phyloP scores from a whole-genome alignment of 2,329 filamentous ascomycete species.

The Hypomyces perniciosus region DNA sequence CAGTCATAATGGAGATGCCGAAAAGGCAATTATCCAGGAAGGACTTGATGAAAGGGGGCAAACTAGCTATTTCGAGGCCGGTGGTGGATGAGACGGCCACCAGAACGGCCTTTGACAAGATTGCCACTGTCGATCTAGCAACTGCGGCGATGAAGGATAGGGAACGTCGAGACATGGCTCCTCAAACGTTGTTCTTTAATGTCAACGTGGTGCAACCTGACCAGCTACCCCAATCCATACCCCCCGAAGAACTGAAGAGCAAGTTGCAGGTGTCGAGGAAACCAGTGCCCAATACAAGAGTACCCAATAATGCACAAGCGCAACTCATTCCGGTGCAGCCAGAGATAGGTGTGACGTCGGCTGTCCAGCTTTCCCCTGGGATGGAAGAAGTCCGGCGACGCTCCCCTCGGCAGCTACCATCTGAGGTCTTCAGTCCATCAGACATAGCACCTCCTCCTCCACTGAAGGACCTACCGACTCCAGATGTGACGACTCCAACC shows the following conservation, averaged over 20 bases:
- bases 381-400: constrained; percentile 45
- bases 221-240: constrained; percentile 27
- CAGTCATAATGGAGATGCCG: constrained; percentile 11
- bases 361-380: constrained; percentile 45
- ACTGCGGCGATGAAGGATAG: constrained; percentile 43
- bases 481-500: neutral
- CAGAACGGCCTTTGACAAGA: constrained; percentile 37
- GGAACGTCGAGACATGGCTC: constrained; percentile 33
- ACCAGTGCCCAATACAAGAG: constrained; percentile 21
- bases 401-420: constrained; percentile 35
- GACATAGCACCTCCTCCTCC: neutral
- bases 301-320: neutral
- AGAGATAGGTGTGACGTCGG: constrained; percentile 22
- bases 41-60: constrained; percentile 27
- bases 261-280: constrained; percentile 34
- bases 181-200: constrained; percentile 24
- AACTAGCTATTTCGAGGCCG: constrained; percentile 44
- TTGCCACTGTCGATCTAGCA: constrained; percentile 44
- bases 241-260: constrained; percentile 28
- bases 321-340: constrained; percentile 1
- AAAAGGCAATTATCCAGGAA: constrained; percentile 22
- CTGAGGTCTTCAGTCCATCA: neutral
- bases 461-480: neutral
- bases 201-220: constrained; percentile 26
- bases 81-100: constrained; percentile 32